Conservation (phyloP, 2,329 filamentous ascomycete species). For the Arthroderma sp. region DNA sequence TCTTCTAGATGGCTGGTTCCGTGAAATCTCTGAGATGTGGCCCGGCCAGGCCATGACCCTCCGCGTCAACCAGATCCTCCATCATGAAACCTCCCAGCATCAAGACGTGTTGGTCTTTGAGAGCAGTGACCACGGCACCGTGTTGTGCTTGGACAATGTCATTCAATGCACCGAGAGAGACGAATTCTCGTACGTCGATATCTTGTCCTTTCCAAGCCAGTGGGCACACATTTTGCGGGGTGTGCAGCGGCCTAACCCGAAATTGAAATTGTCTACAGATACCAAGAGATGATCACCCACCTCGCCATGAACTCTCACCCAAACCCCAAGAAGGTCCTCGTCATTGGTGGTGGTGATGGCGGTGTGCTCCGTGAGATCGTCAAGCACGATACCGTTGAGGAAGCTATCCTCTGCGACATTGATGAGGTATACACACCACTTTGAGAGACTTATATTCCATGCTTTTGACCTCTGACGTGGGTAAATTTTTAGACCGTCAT, state of each 20-base stretch:
- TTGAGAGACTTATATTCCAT: too few relatives aligned
- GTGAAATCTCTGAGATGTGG: conserved; percentile 98
- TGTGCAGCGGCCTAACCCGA: background rate
- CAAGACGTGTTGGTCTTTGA: conserved; percentile 99
- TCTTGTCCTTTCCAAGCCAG: background rate
- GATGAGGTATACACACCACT: conserved; percentile 53
- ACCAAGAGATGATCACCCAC: conserved; percentile 99
- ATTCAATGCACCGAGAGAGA: conserved; percentile 98
- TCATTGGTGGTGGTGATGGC: conserved; percentile 94
- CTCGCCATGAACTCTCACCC: conserved; percentile 97
- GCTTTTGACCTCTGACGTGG: too few relatives aligned
- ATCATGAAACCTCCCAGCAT: conserved; percentile 99
- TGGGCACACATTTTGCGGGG: background rate
- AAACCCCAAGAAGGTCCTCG: conserved; percentile 93
- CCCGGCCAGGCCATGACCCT: conserved; percentile 98
- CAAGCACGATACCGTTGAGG: conserved; percentile 95
- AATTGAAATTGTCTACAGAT: conserved; percentile 30
- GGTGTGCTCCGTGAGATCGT: conserved; percentile 96
- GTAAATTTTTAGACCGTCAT: conserved; percentile 59
- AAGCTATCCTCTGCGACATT: conserved; percentile 95
- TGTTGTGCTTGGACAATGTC: conserved; percentile 95
- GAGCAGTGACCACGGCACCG: conserved; percentile 90
- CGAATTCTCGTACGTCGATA: conserved; percentile 64
- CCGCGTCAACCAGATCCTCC: conserved; percentile 91
- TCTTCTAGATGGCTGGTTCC: conserved; percentile 92